Evolutionary conservation across 2,329 filamentous ascomycete species (phyloP), one percentile per base, ranked within the genome.

Genomic region (Hymenoscyphus repandus): DNA sequence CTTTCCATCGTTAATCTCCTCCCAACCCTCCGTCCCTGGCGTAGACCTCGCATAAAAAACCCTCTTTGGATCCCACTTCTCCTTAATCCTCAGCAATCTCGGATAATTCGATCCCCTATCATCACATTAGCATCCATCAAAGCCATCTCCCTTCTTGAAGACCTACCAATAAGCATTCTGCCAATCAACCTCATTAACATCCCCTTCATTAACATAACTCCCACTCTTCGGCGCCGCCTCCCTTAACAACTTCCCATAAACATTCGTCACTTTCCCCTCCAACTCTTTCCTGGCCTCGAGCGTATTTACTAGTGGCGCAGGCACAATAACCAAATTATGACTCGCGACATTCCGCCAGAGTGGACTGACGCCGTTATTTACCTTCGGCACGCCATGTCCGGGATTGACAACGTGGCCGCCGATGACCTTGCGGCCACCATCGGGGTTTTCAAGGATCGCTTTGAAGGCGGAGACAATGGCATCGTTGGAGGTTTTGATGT

Each of bases 21-120:
- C 18, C 59, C 58, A 61, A 32, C 57, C 49, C 47, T 60, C 58
- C 9, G 50, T 45, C 7, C 57, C 54, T 10, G 58, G 57, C 41
- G 48, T 57, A 11, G 52, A 55, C 5, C 49, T 54, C 6, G 56
- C 56, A 42, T 56, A 61, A 48, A 75, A 76, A 5, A 80, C 52
- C 0, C 62, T 62, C 1, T 64, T 43, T 1, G 72, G 67, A 55
- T 79, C 78, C 53, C 74, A 76, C 58, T 69, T 71, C 44, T 66
- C 57, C 71, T 82, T 82, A 34, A 80, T 62, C 1, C 50, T 40
- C 7, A 69, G 56, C 4, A 79, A 57, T 10, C 57, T 53, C 2
- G 61, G 51, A 49, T 77, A 78, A 20, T 56, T 50, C 2, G 60
- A 10, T 46, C 45, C 36, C 12, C 34, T 13, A 17, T 37, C 5